These are phyloP conservation scores for Terana coerulea DNA, from an alignment of 768 basidiomycete species.

Conservation along the genomic window DNA sequence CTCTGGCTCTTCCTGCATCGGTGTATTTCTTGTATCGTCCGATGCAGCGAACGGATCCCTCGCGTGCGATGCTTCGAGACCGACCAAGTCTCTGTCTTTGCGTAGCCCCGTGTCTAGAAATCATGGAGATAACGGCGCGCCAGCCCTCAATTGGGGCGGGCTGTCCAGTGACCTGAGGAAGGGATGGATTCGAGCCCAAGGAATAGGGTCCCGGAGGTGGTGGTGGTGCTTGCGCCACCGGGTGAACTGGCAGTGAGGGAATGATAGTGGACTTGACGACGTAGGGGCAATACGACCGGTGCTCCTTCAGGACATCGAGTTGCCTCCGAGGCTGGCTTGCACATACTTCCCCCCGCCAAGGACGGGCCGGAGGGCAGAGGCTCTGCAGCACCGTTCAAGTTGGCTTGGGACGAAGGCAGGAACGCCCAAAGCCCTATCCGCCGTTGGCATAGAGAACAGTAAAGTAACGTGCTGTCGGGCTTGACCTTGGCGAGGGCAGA, in stretches of 20 bases:
- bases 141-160: constrained; percentile 63
- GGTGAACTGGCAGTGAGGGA: constrained; percentile 45
- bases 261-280: constrained; percentile 65
- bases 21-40: constrained; percentile 10
- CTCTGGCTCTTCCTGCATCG: constrained; percentile 27
- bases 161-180: constrained; percentile 29
- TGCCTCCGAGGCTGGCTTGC: constrained; percentile 36
- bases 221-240: constrained; percentile 9
- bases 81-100: constrained; percentile 43
- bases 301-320: constrained; percentile 77
- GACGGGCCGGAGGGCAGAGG: constrained; percentile 8
- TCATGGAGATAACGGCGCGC: constrained; percentile 70
- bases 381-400: constrained; percentile 4
- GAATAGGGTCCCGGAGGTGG: constrained; percentile 16
- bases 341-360: constrained; percentile 14
- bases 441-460: constrained; percentile 72
- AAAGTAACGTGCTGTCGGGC: constrained; percentile 50
- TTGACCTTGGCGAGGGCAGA: constrained; percentile 6
- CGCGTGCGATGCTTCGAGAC: constrained; percentile 25
- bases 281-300: constrained; percentile 85
- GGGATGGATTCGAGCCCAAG: constrained; percentile 24
- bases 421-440: constrained; percentile 80
- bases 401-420: constrained; percentile 20
- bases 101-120: constrained; percentile 62
- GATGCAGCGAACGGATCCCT: not conserved